phyloP scores from a whole-genome alignment of 352 stramenopile genomes.

The Pelagophyceae sp. region DNA sequence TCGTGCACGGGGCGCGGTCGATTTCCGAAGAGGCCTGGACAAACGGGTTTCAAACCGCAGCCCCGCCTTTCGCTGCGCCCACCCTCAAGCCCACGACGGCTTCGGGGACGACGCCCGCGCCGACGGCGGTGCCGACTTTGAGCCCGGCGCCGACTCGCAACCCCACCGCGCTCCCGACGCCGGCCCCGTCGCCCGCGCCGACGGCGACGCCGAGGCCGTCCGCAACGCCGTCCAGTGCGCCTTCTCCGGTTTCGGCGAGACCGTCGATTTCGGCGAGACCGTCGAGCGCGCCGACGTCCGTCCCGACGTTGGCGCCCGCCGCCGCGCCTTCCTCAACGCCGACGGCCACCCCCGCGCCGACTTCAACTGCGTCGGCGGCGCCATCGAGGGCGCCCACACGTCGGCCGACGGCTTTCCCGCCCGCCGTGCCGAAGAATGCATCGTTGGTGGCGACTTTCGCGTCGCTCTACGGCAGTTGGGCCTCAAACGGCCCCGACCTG shows the following conservation, averaged over 20 bases:
- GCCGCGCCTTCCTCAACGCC: background rate
- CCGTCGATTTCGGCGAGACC: too few species aligned
- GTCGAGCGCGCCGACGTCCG: background rate
- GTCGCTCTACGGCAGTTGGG: background rate
- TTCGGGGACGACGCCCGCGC: too few species aligned
- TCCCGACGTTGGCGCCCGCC: background rate
- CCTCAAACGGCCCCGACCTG: background rate
- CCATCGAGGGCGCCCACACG: background rate
- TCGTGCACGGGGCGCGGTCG: slow-evolving; percentile 48
- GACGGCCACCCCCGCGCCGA: background rate
- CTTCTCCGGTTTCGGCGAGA: background rate
- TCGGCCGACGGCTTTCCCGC: background rate
- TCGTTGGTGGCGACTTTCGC: background rate
- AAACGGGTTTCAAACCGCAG: too few species aligned
- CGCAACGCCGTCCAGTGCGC: background rate
- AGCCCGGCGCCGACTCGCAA: background rate
- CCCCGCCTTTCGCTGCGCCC: too few species aligned
- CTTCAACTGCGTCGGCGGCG: background rate
- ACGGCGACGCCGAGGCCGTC: background rate
- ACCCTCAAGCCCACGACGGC: too few species aligned
- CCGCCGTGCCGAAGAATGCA: background rate
- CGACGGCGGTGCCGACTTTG: background rate
- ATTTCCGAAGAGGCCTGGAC: background rate
- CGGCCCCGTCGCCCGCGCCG: background rate
- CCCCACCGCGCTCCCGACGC: background rate